Evolutionary conservation across 108 stramenopile genomes (phyloP).

Genomic region (Conticribra weissflogii): DNA sequence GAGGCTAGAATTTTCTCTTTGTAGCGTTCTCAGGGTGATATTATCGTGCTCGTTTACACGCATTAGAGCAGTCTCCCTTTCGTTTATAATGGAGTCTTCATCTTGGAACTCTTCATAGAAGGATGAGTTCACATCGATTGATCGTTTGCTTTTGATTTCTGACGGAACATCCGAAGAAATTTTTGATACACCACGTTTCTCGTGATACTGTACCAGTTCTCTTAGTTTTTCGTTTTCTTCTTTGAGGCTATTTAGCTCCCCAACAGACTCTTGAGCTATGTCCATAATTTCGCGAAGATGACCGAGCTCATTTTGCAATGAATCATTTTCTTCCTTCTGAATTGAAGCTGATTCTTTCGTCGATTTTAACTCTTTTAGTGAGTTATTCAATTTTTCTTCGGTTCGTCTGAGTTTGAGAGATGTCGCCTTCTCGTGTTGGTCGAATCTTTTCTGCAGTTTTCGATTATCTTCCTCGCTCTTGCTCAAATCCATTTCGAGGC

Average conservation of each 20-base stretch:
- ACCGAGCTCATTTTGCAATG: constrained; percentile 33
- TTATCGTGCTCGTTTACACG: constrained; percentile 48
- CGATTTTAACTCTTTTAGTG: constrained; percentile 18
- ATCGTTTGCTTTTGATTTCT: constrained; percentile 33
- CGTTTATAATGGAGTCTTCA: constrained; percentile 38
- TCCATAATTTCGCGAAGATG: constrained; percentile 45
- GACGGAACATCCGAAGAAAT: constrained; percentile 23
- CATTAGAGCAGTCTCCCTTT: constrained; percentile 43
- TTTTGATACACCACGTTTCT: constrained; percentile 13
- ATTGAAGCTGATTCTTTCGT: constrained; percentile 26
- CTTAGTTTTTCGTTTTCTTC: constrained; percentile 38
- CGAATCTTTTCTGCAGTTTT: constrained; percentile 17
- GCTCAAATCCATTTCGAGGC: constrained; percentile 12
- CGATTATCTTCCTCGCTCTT: constrained; percentile 26
- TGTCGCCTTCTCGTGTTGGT: constrained; percentile 33
- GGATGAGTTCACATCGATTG: constrained; percentile 3
- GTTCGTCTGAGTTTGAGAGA: constrained; percentile 30
- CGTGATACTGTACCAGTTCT: constrained; percentile 19
- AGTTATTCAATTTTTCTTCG: constrained; percentile 15
- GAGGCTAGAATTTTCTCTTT: constrained; percentile 41
- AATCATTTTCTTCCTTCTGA: constrained; percentile 27
- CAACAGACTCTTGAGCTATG: constrained; percentile 44
- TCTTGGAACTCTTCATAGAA: constrained; percentile 15
- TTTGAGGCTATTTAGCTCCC: constrained; percentile 38
- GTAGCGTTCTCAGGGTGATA: constrained; percentile 45